A percentile compares a stretch with the other conserved stretches of the same genome.
Conservation (phyloP, 257 asterid species). For the Ophiorrhiza pumila region DNA sequence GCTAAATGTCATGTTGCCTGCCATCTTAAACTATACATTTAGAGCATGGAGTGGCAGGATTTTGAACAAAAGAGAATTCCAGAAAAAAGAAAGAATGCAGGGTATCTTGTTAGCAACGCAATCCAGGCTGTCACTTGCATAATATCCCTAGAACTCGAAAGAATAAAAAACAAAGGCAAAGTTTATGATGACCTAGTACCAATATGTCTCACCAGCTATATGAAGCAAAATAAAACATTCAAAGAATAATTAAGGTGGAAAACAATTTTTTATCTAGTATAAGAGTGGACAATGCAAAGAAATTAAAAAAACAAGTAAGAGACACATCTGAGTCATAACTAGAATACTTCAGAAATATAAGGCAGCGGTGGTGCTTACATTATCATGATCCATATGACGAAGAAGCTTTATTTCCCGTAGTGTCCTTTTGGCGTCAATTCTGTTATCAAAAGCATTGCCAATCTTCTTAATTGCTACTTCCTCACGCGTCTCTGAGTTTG, state of each 20-base stretch:
- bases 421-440: slow-evolving; percentile 92
- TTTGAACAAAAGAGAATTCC: not conserved
- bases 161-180: slow-evolving; percentile 1
- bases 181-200: not conserved
- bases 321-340: not conserved
- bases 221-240: not conserved
- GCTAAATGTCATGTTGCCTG: not conserved
- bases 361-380: slow-evolving; percentile 39
- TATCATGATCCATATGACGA: slow-evolving; percentile 90
- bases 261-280: not conserved
- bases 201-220: not conserved
- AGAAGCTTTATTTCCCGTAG: slow-evolving; percentile 91
- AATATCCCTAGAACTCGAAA: not conserved
- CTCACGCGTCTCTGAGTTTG: slow-evolving; percentile 88
- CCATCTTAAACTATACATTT: not conserved
- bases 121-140: not conserved
- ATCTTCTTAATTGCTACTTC: slow-evolving; percentile 98
- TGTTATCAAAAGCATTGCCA: slow-evolving; percentile 96
- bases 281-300: not conserved
- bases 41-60: not conserved
- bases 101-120: not conserved
- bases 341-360: not conserved
- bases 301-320: not conserved
- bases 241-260: not conserved
- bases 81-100: not conserved